These are phyloP conservation scores for Pulveroboletus sp. DNA, from an alignment of 768 basidiomycete species.

Conservation along the genomic window DNA sequence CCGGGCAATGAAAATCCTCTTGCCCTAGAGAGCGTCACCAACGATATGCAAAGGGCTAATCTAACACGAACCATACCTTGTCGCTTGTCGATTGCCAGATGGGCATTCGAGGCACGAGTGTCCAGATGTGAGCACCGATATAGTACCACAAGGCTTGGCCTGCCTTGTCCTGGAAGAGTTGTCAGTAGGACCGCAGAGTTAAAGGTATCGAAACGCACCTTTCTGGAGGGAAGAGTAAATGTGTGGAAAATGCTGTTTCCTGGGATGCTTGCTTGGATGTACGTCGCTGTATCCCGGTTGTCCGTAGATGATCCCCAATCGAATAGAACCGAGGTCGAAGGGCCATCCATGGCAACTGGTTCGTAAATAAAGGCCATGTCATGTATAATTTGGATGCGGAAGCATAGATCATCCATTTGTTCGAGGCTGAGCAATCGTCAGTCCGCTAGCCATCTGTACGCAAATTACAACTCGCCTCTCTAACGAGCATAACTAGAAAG, in stretches of 20 bases:
- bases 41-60: background rate
- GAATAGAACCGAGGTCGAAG: slow-evolving; percentile 42
- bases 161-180: slow-evolving; percentile 28
- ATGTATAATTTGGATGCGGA: slow-evolving; percentile 39
- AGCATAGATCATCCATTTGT: slow-evolving; percentile 37
- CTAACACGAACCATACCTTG: slow-evolving; percentile 27
- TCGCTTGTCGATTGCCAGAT: slow-evolving; percentile 41
- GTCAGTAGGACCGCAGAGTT: slow-evolving; percentile 4
- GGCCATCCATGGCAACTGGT: slow-evolving; percentile 53
- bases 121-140: slow-evolving; percentile 50
- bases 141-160: slow-evolving; percentile 41
- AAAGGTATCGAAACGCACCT: slow-evolving; percentile 29
- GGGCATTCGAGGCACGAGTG: slow-evolving; percentile 22
- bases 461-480: slow-evolving; percentile 21
- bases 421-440: slow-evolving; percentile 28
- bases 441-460: background rate
- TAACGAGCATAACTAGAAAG: slow-evolving; percentile 25
- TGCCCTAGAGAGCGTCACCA: slow-evolving; percentile 20
- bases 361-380: slow-evolving; percentile 52
- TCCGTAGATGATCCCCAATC: slow-evolving; percentile 46
- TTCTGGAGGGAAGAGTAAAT: slow-evolving; percentile 46
- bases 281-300: slow-evolving; percentile 33
- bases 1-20: slow-evolving; percentile 34
- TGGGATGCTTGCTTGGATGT: slow-evolving; percentile 29
- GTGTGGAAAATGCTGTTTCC: slow-evolving; percentile 41